Percentiles rank a stretch among this genome's conserved stretches.
These are phyloP conservation scores for Ascochyta fabae DNA, from an alignment of 2,329 filamentous ascomycete species.

Conservation along the genomic window DNA sequence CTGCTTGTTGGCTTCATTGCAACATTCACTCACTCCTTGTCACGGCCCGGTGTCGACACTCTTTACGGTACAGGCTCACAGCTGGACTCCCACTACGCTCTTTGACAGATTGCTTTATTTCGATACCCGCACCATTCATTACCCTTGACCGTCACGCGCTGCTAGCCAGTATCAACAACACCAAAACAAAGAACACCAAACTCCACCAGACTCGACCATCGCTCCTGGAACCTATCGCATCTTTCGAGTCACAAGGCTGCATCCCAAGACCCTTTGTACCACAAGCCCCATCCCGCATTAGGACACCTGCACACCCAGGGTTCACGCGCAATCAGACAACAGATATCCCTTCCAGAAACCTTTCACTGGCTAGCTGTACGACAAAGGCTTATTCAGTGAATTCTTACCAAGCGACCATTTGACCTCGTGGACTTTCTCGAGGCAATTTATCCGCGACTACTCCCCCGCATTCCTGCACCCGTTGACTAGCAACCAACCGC, in stretches of 20 bases:
- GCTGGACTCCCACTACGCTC: constrained; percentile 42
- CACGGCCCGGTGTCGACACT: constrained; percentile 48
- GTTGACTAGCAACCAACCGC: constrained; percentile 36
- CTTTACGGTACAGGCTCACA: constrained; percentile 44
- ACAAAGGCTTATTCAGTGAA: constrained; percentile 30
- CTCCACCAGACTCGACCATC: constrained; percentile 13
- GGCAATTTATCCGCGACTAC: constrained; percentile 47
- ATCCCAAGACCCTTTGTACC: constrained; percentile 33
- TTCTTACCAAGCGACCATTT: constrained; percentile 22
- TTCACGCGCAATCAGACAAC: constrained; percentile 34
- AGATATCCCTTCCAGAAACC: constrained; percentile 23
- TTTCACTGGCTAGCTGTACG: constrained; percentile 32
- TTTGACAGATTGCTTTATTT: constrained; percentile 46
- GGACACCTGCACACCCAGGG: constrained; percentile 35
- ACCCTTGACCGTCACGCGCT: constrained; percentile 30
- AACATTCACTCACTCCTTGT: constrained; percentile 36
- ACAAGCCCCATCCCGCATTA: constrained; percentile 35
- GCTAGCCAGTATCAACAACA: constrained; percentile 35
- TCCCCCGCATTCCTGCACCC: constrained; percentile 42
- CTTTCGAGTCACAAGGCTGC: constrained; percentile 17
- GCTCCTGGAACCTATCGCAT: constrained; percentile 19
- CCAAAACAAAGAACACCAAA: constrained; percentile 21
- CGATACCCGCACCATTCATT: constrained; percentile 21
- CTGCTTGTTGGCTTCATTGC: constrained; percentile 34
- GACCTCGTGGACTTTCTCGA: constrained; percentile 28